A percentile compares a stretch with the other conserved stretches of the same genome.
Conservation (phyloP, 163 green algal species). For the Scenedesmus sp. region DNA sequence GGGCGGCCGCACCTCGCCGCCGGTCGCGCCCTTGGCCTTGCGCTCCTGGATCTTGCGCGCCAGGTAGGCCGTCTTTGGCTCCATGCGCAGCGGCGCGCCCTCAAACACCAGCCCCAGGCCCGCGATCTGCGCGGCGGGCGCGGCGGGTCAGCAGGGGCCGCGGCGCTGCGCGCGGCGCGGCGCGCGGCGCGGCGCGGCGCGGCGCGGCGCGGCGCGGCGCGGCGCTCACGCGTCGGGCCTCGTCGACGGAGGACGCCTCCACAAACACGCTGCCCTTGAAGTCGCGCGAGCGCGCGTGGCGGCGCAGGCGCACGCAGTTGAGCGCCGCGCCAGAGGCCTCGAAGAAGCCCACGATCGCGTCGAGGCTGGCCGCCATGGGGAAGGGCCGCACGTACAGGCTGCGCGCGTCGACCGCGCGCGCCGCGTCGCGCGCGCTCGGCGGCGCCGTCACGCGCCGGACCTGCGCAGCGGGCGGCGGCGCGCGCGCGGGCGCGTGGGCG, state of each 20-base stretch:
- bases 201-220: too few relatives aligned
- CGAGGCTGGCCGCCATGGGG: constrained; percentile 48
- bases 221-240: constrained; percentile 66
- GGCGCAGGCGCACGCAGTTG: constrained; percentile 80
- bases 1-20: constrained; percentile 2
- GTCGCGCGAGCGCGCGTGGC: constrained; percentile 79
- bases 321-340: constrained; percentile 42
- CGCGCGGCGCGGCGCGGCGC: too few relatives aligned
- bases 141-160: neutral
- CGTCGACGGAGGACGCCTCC: constrained; percentile 77
- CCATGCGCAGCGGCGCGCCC: constrained; percentile 71
- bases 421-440: constrained; percentile 35
- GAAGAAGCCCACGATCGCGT: neutral
- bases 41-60: constrained; percentile 53
- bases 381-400: constrained; percentile 84
- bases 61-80: constrained; percentile 74
- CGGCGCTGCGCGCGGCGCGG: too few relatives aligned
- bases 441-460: constrained; percentile 14
- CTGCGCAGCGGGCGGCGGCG: constrained; percentile 1
- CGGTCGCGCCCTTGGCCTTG: constrained; percentile 41
- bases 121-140: constrained; percentile 56
- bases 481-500: neutral
- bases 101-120: constrained; percentile 68
- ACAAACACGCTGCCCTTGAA: constrained; percentile 90
- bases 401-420: constrained; percentile 70